These are phyloP conservation scores for Phytophthora colocasiae DNA, from an alignment of 352 stramenopile species.

Conservation along the genomic window DNA sequence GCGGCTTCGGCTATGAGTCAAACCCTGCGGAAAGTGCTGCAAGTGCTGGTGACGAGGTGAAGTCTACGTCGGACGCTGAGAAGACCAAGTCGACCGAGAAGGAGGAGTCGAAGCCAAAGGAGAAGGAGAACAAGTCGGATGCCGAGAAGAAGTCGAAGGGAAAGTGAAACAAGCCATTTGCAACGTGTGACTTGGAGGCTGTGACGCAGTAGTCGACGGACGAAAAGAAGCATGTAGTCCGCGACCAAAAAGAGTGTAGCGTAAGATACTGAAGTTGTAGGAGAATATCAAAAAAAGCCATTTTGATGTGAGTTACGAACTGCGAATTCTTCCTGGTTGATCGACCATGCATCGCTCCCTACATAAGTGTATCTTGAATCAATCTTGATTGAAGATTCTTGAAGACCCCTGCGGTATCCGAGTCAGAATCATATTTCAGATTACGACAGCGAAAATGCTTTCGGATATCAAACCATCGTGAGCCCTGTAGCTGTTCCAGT, in stretches of 20 bases:
- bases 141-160: not conserved
- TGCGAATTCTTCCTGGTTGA: too few species aligned
- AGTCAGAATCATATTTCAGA: too few species aligned
- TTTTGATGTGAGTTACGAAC: not conserved
- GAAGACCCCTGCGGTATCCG: too few species aligned
- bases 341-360: too few species aligned
- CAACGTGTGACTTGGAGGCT: not conserved
- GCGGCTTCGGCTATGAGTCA: too few species aligned
- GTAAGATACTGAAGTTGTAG: not conserved
- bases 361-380: too few species aligned
- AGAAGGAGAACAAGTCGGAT: slow-evolving; percentile 2
- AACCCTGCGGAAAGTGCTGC: not conserved
- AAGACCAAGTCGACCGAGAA: not conserved
- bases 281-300: not conserved
- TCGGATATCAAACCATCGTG: slow-evolving; percentile 58
- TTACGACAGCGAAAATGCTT: slow-evolving; percentile 35
- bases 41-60: not conserved
- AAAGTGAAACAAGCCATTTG: not conserved
- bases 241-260: not conserved
- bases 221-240: not conserved
- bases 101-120: not conserved
- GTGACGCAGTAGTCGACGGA: not conserved
- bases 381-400: too few species aligned
- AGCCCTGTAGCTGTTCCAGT: slow-evolving; percentile 22
- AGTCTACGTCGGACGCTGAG: slow-evolving; percentile 1